Evolutionary conservation across 106 monocot species (phyloP).

Genomic region (Hemerocallis citrina): DNA sequence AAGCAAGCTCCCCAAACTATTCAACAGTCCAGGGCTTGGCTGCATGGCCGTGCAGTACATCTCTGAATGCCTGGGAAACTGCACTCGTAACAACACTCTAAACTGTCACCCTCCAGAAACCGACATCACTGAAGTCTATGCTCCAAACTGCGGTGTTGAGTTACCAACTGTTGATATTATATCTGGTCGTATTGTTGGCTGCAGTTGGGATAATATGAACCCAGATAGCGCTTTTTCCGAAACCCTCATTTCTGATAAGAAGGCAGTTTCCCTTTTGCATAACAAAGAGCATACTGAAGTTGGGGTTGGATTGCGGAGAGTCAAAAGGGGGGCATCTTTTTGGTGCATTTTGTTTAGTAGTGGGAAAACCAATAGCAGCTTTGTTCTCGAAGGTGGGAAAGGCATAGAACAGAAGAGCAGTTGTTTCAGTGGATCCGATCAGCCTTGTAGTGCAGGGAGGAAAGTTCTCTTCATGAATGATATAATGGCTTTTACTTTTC

Average conservation of each 20-base stretch:
- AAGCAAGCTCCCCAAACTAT: conserved; percentile 47
- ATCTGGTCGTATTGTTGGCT: conserved; percentile 40
- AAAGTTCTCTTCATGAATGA: not conserved
- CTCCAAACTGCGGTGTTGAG: conserved; percentile 85
- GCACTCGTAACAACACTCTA: conserved; percentile 43
- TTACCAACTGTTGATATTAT: conserved; percentile 50
- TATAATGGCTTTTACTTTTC: not conserved
- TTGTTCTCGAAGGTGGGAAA: conserved; percentile 59
- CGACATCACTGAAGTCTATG: conserved; percentile 71
- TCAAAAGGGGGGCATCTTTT: conserved; percentile 34
- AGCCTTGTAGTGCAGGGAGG: conserved; percentile 31
- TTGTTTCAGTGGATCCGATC: conserved; percentile 59
- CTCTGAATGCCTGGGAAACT: conserved; percentile 41
- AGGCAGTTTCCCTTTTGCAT: conserved; percentile 23
- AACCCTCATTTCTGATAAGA: conserved; percentile 17
- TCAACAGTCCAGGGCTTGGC: conserved; percentile 55
- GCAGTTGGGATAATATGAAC: conserved; percentile 13
- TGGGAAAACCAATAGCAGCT: conserved; percentile 36
- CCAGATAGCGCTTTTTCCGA: not conserved
- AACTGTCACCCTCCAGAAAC: conserved; percentile 37
- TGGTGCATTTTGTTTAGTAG: conserved; percentile 69
- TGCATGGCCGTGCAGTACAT: conserved; percentile 90
- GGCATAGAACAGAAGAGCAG: conserved; percentile 59
- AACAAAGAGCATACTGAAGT: conserved; percentile 48
- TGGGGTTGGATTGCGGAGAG: conserved; percentile 43